Conservation (phyloP, 2,329 filamentous ascomycete species). For the Aureobasidium namibiae region DNA sequence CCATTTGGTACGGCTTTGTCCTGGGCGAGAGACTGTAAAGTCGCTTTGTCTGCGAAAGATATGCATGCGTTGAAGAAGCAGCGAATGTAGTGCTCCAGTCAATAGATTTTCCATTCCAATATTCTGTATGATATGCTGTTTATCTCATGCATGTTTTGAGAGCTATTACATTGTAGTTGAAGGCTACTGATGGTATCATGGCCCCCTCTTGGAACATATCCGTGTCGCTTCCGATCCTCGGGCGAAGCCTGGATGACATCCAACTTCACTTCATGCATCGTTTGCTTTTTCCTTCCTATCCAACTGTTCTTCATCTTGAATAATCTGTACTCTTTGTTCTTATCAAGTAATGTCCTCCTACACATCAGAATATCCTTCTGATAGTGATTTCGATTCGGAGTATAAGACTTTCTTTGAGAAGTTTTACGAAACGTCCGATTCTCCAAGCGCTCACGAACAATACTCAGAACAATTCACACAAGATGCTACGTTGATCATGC, state of each 20-base stretch:
- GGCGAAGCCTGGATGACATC: constrained; percentile 8
- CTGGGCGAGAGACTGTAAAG: constrained; percentile 53
- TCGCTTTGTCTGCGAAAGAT: not conserved
- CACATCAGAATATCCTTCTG: constrained; percentile 9
- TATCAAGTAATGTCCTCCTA: constrained; percentile 4
- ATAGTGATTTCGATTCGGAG: constrained; percentile 24
- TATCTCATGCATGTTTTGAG: too few species aligned
- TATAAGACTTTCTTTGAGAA: constrained; percentile 38
- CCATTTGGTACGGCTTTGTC: constrained; percentile 69
- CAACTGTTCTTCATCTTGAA: not conserved
- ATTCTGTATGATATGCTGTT: too few species aligned
- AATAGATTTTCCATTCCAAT: too few species aligned
- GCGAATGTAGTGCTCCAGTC: too few species aligned
- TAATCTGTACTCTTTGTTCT: not conserved
- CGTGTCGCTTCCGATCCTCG: constrained; percentile 19
- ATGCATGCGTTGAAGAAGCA: not conserved
- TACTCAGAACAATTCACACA: constrained; percentile 42
- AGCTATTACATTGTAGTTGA: not conserved
- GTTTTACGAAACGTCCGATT: constrained; percentile 41
- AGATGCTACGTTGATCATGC: constrained; percentile 47
- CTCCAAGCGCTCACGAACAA: constrained; percentile 39
- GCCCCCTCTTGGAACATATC: constrained; percentile 38
- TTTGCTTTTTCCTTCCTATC: not conserved
- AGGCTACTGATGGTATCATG: constrained; percentile 24
- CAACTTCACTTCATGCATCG: constrained; percentile 17